A percentile compares a stretch with the other conserved stretches of the same genome.
Evolutionary conservation across 2,329 filamentous ascomycete genomes (phyloP).

Genomic region (Calonectria honghensis): DNA sequence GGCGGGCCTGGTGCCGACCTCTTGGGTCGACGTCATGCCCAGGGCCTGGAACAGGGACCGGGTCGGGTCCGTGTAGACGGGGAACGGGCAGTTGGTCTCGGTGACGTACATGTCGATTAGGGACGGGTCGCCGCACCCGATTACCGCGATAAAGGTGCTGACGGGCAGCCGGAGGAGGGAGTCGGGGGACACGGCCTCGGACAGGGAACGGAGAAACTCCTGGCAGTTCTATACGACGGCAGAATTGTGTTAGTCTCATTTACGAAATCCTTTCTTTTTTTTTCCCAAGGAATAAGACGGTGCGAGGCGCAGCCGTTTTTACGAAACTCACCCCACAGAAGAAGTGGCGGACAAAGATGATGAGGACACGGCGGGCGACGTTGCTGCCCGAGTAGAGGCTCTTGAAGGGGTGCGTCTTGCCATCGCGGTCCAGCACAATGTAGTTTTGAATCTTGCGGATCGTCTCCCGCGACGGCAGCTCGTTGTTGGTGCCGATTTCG

Average conservation of each 20-base stretch:
- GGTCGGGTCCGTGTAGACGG: slow-evolving; percentile 86
- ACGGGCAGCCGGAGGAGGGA: slow-evolving; percentile 70
- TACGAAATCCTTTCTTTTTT: neutral
- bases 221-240: slow-evolving; percentile 78
- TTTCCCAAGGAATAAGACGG: neutral
- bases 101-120: slow-evolving; percentile 81
- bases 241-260: slow-evolving; percentile 44
- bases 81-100: slow-evolving; percentile 79
- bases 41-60: slow-evolving; percentile 79
- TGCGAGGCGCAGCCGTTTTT: slow-evolving; percentile 2
- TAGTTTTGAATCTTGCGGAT: slow-evolving; percentile 73
- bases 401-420: slow-evolving; percentile 77
- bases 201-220: slow-evolving; percentile 80
- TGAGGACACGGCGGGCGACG: slow-evolving; percentile 74
- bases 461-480: slow-evolving; percentile 69
- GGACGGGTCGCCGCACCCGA: slow-evolving; percentile 82
- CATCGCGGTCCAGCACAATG: slow-evolving; percentile 76
- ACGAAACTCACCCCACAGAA: slow-evolving; percentile 81
- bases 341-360: slow-evolving; percentile 87
- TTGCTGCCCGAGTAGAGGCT: slow-evolving; percentile 76
- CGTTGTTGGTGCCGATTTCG: slow-evolving; percentile 73
- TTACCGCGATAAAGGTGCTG: slow-evolving; percentile 79
- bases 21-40: slow-evolving; percentile 80
- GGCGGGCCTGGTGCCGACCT: slow-evolving; percentile 75
- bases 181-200: slow-evolving; percentile 73